These are phyloP conservation scores for Bacterosira constricta DNA, from an alignment of 108 stramenopile species.

Conservation along the genomic window DNA sequence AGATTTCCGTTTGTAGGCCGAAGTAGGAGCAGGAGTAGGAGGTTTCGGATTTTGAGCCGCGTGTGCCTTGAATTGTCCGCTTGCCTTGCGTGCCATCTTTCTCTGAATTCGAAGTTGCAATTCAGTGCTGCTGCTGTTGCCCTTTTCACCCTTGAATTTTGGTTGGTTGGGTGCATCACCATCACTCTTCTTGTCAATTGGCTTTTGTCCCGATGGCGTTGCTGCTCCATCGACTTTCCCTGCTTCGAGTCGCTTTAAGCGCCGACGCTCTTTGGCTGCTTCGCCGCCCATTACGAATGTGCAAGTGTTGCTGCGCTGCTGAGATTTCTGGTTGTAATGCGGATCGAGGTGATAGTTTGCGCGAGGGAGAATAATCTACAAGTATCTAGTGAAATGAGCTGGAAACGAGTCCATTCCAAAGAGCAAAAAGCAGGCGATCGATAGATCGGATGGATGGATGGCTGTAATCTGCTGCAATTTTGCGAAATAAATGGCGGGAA, in stretches of 20 bases:
- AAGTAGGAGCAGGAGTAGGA: background rate
- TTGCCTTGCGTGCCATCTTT: slow-evolving; percentile 26
- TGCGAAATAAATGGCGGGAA: too few species aligned
- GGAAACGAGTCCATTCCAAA: too few species aligned
- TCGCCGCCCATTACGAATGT: slow-evolving; percentile 82
- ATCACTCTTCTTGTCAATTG: background rate
- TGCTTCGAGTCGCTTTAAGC: slow-evolving; percentile 53
- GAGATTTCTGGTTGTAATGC: too few species aligned
- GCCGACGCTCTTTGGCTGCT: slow-evolving; percentile 76
- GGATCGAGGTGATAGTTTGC: too few species aligned
- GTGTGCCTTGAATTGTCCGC: slow-evolving; percentile 26
- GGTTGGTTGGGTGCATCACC: background rate
- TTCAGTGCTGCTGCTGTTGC: slow-evolving; percentile 1
- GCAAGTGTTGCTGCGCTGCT: too few species aligned
- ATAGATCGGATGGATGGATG: too few species aligned
- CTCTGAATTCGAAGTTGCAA: slow-evolving; percentile 15
- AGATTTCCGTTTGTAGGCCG: slow-evolving; percentile 15
- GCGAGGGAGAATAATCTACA: too few species aligned
- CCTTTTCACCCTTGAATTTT: slow-evolving; percentile 1
- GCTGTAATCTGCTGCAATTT: too few species aligned
- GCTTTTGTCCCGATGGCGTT: slow-evolving; percentile 1
- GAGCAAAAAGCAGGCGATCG: too few species aligned
- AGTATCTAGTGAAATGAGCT: too few species aligned
- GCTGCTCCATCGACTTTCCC: slow-evolving; percentile 6
- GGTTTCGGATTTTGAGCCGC: background rate